A percentile compares a stretch with the other conserved stretches of the same genome.
These are phyloP conservation scores for Colletotrichum sp. DNA, from an alignment of 2,329 filamentous ascomycete genomes.

Conservation along the genomic window DNA sequence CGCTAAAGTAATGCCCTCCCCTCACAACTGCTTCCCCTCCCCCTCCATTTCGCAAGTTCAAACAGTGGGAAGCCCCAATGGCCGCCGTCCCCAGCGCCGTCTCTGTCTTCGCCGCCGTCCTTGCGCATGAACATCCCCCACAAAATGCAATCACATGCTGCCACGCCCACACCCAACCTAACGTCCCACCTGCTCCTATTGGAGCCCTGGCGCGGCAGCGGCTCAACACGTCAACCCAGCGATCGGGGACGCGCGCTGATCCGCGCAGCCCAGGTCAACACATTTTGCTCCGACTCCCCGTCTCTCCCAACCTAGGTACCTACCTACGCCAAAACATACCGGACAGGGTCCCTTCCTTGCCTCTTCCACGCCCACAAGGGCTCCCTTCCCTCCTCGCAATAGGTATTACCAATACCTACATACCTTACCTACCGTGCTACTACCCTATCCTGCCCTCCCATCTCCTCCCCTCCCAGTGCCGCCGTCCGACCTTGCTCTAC, in stretches of 20 bases:
- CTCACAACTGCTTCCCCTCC: neutral
- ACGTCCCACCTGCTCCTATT: conserved; percentile 17
- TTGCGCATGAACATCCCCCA: conserved; percentile 20
- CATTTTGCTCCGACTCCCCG: neutral
- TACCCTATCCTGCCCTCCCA: neutral
- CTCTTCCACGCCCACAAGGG: neutral
- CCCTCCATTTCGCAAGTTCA: neutral
- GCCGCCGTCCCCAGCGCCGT: neutral
- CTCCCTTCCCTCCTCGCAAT: neutral
- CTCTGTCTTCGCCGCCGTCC: neutral
- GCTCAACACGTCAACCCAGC: conserved; percentile 20
- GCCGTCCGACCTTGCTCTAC: neutral
- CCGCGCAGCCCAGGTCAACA: neutral
- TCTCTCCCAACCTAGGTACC: neutral
- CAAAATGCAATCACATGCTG: conserved; percentile 20
- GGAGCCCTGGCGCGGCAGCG: conserved; percentile 16
- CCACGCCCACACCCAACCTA: neutral
- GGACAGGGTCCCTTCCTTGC: neutral
- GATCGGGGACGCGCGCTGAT: neutral
- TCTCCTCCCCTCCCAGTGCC: neutral
- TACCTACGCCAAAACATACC: neutral
- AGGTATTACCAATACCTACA: neutral
- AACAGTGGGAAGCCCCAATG: neutral
- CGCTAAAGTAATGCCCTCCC: neutral
- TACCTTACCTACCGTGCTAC: neutral